Percentiles rank a stretch among this genome's conserved stretches.
Evolutionary conservation across 2,329 filamentous ascomycete species (phyloP).

Genomic region (Talaromyces sp.): DNA sequence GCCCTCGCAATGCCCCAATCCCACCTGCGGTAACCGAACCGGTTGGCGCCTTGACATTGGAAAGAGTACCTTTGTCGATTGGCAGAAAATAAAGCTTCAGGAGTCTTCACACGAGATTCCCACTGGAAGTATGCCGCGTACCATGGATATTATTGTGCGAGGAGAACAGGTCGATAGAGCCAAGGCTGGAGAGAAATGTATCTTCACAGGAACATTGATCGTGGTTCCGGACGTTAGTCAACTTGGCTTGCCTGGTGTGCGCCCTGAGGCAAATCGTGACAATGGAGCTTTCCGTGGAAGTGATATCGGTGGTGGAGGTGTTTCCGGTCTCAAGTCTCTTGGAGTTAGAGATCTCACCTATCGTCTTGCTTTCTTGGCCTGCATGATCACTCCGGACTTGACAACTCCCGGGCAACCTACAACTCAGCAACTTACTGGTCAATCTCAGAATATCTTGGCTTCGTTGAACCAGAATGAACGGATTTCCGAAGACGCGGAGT

Average conservation of each 20-base stretch:
- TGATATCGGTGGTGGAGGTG: constrained; percentile 79
- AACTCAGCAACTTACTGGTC: constrained; percentile 66
- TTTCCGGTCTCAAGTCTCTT: constrained; percentile 84
- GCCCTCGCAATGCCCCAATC: constrained; percentile 90
- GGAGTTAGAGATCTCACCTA: constrained; percentile 96
- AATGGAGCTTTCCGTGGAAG: constrained; percentile 71
- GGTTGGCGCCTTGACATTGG: constrained; percentile 97
- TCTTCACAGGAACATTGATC: constrained; percentile 94
- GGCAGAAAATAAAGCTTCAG: constrained; percentile 97
- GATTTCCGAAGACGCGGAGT: constrained; percentile 72
- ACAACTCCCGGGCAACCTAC: constrained; percentile 73
- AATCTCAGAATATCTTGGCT: constrained; percentile 79
- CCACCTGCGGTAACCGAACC: constrained; percentile 78
- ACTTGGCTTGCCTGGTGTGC: constrained; percentile 80
- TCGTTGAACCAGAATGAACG: constrained; percentile 73
- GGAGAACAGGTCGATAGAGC: constrained; percentile 97
- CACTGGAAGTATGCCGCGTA: constrained; percentile 96
- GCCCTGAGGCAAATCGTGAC: constrained; percentile 80
- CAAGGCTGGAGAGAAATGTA: constrained; percentile 96
- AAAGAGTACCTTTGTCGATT: constrained; percentile 96
- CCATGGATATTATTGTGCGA: constrained; percentile 93
- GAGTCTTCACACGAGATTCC: constrained; percentile 98
- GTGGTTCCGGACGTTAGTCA: constrained; percentile 97
- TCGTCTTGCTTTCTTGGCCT: constrained; percentile 91
- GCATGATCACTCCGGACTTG: constrained; percentile 90